Percentiles rank a stretch among this genome's conserved stretches.
Evolutionary conservation across 768 basidiomycete species (phyloP).

Genomic region (Tylopilus plumbeoviolaceoides): DNA sequence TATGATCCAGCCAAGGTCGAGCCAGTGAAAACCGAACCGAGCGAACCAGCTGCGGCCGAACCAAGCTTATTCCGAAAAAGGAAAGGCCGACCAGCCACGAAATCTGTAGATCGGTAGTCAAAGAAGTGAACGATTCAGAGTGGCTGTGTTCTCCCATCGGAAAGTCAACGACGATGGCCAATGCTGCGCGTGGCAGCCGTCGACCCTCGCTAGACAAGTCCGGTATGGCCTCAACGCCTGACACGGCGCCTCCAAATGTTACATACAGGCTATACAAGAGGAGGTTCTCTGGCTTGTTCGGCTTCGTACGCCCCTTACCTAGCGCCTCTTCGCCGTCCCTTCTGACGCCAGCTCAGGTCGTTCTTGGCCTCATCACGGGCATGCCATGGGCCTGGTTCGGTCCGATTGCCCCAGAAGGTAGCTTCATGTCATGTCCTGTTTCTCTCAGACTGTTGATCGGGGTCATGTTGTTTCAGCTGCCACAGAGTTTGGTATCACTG

Average conservation of each 20-base stretch:
- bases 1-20: constrained; percentile 64
- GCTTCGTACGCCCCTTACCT: constrained; percentile 40
- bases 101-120: neutral
- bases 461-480: constrained; percentile 42
- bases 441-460: neutral
- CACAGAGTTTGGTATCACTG: constrained; percentile 59
- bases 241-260: neutral
- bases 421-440: constrained; percentile 1
- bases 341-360: constrained; percentile 36
- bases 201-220: neutral
- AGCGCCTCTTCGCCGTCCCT: neutral
- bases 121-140: too few relatives aligned
- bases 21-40: constrained; percentile 8
- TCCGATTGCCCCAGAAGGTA: constrained; percentile 70
- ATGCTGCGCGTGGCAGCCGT: neutral
- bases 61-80: constrained; percentile 21
- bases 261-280: constrained; percentile 64
- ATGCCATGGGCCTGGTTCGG: constrained; percentile 84
- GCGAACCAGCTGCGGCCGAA: constrained; percentile 7
- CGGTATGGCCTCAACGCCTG: neutral
- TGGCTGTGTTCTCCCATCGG: neutral
- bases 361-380: constrained; percentile 58
- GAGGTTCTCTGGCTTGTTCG: constrained; percentile 62
- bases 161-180: neutral
- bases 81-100: constrained; percentile 3